Base-by-base conservation (phyloP, 1,284 basidiomycete genomes). In the Singerocomus inundabilis region DNA sequence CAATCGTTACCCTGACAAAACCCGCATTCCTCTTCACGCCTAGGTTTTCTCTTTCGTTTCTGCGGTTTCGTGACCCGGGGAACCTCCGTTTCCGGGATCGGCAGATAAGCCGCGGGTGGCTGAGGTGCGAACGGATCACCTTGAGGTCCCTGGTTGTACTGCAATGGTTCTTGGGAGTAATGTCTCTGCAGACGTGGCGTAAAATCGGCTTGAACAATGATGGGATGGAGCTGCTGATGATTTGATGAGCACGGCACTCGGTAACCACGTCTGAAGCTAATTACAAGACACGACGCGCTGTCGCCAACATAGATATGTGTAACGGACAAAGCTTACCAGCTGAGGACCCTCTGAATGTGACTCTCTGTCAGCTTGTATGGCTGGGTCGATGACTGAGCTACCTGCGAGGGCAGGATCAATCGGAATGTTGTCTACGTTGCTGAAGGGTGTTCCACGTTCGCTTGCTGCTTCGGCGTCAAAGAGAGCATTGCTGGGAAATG, bases 81-180 rank as follows among this genome's bases (percentile, higher is more conserved):
- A 48, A 49, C 39, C 24, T 57, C 52, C 49, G 67, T 59, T 49
- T 66, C 59, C 48, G 67, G 70, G 52, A 77, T 69, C 51, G 74
- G 75, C 51, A 81, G 71, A 71, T 75, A 84, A 44, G 74, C 65
- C 51, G 71, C 71, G 40, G 73, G 71, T 49, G 77, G 77, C 54
- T 77, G 79, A 34, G 81, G 85, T 44, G 85, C 84, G 64, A 89
- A 90, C 32, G 87, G 87, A 70, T 90, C 88, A 52, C 88, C 87
- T 61, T 87, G 84, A 15, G 88, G 88, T 18, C 80, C 85, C 66
- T 85, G 81, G 32, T 81, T 77, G 61, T 86, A 88, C 49, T 80
- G 66, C 67, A 58, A 61, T 51, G 60, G 66, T 49, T 61, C 66
- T 51, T 71, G 68, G 12, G 62, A 58, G 55, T 74, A 71, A 33